Evolutionary conservation across 129 eudicot genomes (phyloP).

Genomic region (Daucus carota): DH1_v3.0 NC_030385.2:26810001-26810500

Average conservation of each 20-base stretch:
- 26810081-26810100: conserved; percentile 65
- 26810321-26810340: conserved; percentile 55
- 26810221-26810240: conserved; percentile 76
- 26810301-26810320: conserved; percentile 76
- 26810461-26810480: conserved; percentile 18
- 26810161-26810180: conserved; percentile 53
- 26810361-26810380: conserved; percentile 16
- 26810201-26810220: conserved; percentile 67
- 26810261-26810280: conserved; percentile 84
- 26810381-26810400: conserved; percentile 8
- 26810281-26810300: conserved; percentile 64
- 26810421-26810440: conserved; percentile 22
- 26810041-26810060: conserved; percentile 67
- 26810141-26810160: conserved; percentile 51
- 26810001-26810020: conserved; percentile 46
- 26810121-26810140: conserved; percentile 58
- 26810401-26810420: conserved; percentile 45
- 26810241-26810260: conserved; percentile 55
- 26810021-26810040: conserved; percentile 46
- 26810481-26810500: conserved; percentile 46
- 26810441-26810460: conserved; percentile 32
- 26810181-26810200: conserved; percentile 39
- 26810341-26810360: conserved; percentile 33
- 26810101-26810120: conserved; percentile 48
- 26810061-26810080: conserved; percentile 81